A percentile compares a stretch with the other conserved stretches of the same genome.
Conservation (phyloP, 1,139 yeast species). For the Hemisphaericaspora xylanilytica region DNA sequence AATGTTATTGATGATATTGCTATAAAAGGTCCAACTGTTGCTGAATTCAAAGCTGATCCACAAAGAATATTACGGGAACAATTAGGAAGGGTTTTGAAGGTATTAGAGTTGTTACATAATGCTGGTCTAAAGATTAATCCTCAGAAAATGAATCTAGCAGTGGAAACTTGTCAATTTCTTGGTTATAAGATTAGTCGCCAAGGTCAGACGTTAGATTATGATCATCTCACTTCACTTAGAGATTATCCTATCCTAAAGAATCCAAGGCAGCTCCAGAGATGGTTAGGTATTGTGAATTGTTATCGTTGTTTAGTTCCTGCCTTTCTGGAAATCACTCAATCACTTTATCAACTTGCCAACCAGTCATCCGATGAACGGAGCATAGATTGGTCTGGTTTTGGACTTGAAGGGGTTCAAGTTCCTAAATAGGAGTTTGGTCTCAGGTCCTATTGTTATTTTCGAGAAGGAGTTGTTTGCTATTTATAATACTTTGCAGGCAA, state of each 20-base stretch:
- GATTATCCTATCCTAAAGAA: too few species aligned
- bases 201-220: background rate
- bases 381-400: too few species aligned
- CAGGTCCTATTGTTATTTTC: too few species aligned
- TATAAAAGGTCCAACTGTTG: background rate
- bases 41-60: background rate
- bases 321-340: too few species aligned
- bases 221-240: too few species aligned
- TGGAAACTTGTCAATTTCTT: background rate
- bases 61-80: background rate
- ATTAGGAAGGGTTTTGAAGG: background rate
- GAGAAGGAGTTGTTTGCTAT: background rate
- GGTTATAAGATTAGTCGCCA: background rate
- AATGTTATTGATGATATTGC: conserved; percentile 1
- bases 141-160: background rate
- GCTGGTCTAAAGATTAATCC: conserved; percentile 2
- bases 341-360: too few species aligned
- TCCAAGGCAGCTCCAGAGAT: too few species aligned
- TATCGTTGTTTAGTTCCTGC: too few species aligned
- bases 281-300: too few species aligned
- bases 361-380: too few species aligned
- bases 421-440: too few species aligned
- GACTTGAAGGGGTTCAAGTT: too few species aligned
- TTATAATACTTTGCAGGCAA: background rate
- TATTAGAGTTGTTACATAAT: background rate